These are phyloP conservation scores for Exophiala mesophila DNA, from an alignment of 2,329 filamentous ascomycete genomes.

Conservation along the genomic window DNA sequence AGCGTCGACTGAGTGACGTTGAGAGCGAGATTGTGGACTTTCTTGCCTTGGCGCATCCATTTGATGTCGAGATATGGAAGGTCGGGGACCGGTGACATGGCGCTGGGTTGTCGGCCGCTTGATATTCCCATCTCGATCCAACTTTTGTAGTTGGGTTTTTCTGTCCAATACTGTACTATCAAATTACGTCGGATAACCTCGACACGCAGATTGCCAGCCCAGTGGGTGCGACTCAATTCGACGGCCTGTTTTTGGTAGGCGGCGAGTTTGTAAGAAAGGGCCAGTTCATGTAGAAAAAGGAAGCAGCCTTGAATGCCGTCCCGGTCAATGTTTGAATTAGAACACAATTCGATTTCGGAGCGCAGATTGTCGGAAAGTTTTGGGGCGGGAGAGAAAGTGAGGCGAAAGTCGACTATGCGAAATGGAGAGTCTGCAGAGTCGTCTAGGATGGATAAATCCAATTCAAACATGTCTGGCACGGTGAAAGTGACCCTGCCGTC, in stretches of 20 bases:
- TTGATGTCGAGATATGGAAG: slow-evolving; percentile 43
- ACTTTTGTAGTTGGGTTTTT: slow-evolving; percentile 66
- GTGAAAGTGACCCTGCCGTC: slow-evolving; percentile 88
- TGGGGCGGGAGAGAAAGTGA: slow-evolving; percentile 68
- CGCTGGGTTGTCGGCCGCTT: slow-evolving; percentile 48
- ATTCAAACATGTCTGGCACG: slow-evolving; percentile 79
- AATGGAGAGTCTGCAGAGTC: slow-evolving; percentile 80
- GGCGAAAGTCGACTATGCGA: slow-evolving; percentile 89
- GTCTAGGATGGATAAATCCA: slow-evolving; percentile 85
- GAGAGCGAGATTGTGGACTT: slow-evolving; percentile 65
- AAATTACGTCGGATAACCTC: slow-evolving; percentile 77
- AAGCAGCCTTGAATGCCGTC: slow-evolving; percentile 77
- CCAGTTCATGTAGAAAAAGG: slow-evolving; percentile 77
- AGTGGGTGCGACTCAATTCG: slow-evolving; percentile 63
- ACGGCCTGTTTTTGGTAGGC: slow-evolving; percentile 73
- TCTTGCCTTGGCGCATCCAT: slow-evolving; percentile 81
- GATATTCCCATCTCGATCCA: slow-evolving; percentile 86
- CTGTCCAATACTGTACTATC: slow-evolving; percentile 85
- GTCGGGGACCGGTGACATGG: slow-evolving; percentile 8
- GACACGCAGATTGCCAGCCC: slow-evolving; percentile 72
- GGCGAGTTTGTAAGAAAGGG: slow-evolving; percentile 84
- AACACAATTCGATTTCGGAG: slow-evolving; percentile 60
- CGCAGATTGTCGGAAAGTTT: slow-evolving; percentile 63
- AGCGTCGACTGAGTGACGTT: slow-evolving; percentile 61
- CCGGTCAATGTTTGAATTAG: slow-evolving; percentile 65